Evolutionary conservation across 2,329 filamentous ascomycete genomes (phyloP).

Genomic region (Penicillium frequentans): DNA sequence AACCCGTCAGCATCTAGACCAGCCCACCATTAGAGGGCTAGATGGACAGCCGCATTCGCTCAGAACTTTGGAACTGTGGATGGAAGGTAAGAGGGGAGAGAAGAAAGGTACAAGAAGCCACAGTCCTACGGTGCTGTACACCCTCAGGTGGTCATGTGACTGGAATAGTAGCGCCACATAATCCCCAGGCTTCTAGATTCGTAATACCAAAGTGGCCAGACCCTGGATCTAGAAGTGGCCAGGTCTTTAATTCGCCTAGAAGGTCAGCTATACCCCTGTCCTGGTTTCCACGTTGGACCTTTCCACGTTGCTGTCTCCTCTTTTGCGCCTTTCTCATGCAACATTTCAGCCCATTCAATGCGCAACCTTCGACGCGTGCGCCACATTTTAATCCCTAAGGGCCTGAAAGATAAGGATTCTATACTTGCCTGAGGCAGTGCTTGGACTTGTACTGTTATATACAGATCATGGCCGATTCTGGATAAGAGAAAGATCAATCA

Average conservation of each 20-base stretch:
- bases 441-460: neutral
- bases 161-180: neutral
- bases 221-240: constrained; percentile 2
- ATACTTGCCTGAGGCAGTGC: neutral
- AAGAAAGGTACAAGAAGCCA: neutral
- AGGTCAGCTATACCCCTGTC: neutral
- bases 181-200: neutral
- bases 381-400: neutral
- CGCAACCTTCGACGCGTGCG: neutral
- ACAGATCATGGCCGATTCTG: no score
- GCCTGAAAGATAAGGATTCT: neutral
- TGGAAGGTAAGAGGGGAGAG: neutral
- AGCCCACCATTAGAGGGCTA: neutral
- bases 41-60: neutral
- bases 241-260: neutral
- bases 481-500: neutral
- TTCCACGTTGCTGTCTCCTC: neutral
- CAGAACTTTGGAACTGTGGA: neutral
- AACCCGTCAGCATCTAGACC: neutral
- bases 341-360: neutral
- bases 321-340: constrained; percentile 5
- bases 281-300: neutral
- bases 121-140: neutral
- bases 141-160: neutral
- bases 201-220: constrained; percentile 5